Percentiles rank a stretch among this genome's conserved stretches.
phyloP scores from a whole-genome alignment of 2,329 filamentous ascomycete species.

The Hawksworthiomyces lignivorus region DNA sequence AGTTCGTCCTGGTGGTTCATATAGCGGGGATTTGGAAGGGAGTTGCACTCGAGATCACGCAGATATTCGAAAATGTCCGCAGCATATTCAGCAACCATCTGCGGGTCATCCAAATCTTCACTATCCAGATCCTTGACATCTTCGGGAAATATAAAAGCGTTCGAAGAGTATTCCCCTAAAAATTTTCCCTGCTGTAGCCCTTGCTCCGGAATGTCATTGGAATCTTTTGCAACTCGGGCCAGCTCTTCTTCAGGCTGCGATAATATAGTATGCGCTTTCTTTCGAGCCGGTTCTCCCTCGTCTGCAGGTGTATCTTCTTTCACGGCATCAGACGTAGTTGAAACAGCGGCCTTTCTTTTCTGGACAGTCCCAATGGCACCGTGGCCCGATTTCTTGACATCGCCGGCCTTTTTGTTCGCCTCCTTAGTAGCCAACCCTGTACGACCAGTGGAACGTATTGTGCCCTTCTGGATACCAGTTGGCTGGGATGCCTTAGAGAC shows the following conservation, averaged over 20 bases:
- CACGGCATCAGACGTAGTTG: constrained; percentile 39
- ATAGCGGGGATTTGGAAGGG: constrained; percentile 82
- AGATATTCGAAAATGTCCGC: constrained; percentile 97
- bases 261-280: constrained; percentile 49
- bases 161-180: constrained; percentile 20
- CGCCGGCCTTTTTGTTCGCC: constrained; percentile 51
- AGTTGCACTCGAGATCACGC: constrained; percentile 70
- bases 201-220: constrained; percentile 22
- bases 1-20: constrained; percentile 92
- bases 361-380: constrained; percentile 54
- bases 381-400: constrained; percentile 64
- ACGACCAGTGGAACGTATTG: constrained; percentile 49
- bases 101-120: constrained; percentile 85
- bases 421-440: constrained; percentile 37
- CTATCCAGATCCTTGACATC: constrained; percentile 63
- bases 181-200: constrained; percentile 23
- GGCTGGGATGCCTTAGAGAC: constrained; percentile 76
- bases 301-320: constrained; percentile 55
- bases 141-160: constrained; percentile 23
- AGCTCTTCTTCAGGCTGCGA: constrained; percentile 47
- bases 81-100: constrained; percentile 98
- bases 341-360: constrained; percentile 55
- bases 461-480: constrained; percentile 80
- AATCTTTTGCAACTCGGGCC: constrained; percentile 29
- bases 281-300: constrained; percentile 60